These are phyloP conservation scores for Lentithecium fluviatile DNA, from an alignment of 495 filamentous ascomycete species.

Conservation along the genomic window DNA sequence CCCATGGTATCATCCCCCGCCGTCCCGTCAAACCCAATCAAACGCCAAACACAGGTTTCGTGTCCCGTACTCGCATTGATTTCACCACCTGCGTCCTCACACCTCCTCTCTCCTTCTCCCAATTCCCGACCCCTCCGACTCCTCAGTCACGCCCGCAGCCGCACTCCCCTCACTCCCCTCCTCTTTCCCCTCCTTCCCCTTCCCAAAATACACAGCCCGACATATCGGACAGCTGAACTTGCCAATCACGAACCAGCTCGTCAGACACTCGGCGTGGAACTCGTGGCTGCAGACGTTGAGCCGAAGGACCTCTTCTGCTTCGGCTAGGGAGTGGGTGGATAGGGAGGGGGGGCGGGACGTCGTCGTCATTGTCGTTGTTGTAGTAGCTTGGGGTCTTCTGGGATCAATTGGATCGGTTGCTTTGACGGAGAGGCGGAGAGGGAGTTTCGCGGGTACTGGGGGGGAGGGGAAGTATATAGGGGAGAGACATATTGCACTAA, in stretches of 20 bases:
- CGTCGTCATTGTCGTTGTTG: no score
- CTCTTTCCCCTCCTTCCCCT: neutral
- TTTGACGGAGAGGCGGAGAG: no score
- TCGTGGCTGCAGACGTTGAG: slow-evolving; percentile 24
- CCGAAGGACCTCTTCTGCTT: slow-evolving; percentile 12
- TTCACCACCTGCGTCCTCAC: no score
- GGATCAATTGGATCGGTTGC: no score
- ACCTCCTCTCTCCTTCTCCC: no score
- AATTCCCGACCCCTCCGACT: no score
- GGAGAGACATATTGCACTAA: slow-evolving; percentile 28
- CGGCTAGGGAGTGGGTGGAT: neutral
- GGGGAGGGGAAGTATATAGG: slow-evolving; percentile 4
- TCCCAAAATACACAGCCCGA: slow-evolving; percentile 17
- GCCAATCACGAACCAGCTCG: slow-evolving; percentile 13
- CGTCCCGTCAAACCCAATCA: no score
- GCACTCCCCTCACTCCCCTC: neutral
- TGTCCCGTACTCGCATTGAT: no score
- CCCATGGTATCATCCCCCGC: no score
- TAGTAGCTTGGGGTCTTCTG: no score
- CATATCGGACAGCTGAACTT: slow-evolving; percentile 27
- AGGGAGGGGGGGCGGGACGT: neutral
- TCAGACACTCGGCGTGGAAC: slow-evolving; percentile 28
- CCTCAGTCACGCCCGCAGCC: no score
- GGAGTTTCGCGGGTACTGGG: slow-evolving; percentile 15
- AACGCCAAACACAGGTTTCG: no score